phyloP scores from a whole-genome alignment of 768 basidiomycete genomes.

The Leccinum disarticulatum region DNA sequence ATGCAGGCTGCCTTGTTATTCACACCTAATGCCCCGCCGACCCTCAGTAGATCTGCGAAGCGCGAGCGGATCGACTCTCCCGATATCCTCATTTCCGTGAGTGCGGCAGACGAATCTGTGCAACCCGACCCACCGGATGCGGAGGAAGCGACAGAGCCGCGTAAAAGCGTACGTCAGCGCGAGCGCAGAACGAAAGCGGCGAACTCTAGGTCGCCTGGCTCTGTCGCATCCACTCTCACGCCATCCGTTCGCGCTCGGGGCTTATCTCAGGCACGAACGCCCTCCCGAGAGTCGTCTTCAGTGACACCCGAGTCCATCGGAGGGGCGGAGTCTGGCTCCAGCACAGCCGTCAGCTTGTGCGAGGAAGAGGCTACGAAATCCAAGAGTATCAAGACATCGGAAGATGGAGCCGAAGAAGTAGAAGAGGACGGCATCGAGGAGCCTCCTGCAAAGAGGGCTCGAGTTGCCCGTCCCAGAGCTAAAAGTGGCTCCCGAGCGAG shows the following conservation, averaged over 20 bases:
- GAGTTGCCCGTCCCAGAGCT: conserved; percentile 22
- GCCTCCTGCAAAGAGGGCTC: conserved; percentile 20
- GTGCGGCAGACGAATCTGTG: conserved; percentile 10
- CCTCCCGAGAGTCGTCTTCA: conserved; percentile 25
- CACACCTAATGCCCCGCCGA: conserved; percentile 12
- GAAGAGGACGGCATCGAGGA: conserved; percentile 15
- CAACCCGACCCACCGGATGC: conserved; percentile 15
- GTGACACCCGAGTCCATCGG: conserved; percentile 28
- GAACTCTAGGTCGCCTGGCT: conserved; percentile 24
- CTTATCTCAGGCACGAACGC: conserved; percentile 21
- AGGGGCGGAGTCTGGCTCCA: conserved; percentile 31
- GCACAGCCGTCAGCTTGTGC: conserved; percentile 34
- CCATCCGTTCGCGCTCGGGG: conserved; percentile 23
- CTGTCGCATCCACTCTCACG: conserved; percentile 31
- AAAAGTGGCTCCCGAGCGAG: conserved; percentile 24
- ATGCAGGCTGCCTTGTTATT: conserved; percentile 16
- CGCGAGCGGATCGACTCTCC: conserved; percentile 23
- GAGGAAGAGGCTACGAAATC: conserved; percentile 27
- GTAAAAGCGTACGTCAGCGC: conserved; percentile 33
- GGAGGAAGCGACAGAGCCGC: conserved; percentile 24
- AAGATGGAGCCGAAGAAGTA: conserved; percentile 12
- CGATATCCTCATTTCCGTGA: conserved; percentile 8
- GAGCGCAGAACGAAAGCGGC: conserved; percentile 26
- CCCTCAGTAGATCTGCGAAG: conserved; percentile 18
- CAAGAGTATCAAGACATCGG: conserved; percentile 18